Evolutionary conservation across 1,139 yeast species (phyloP), one percentile per base, ranked within the genome.

Genomic region (Yarrowia galli): DNA sequence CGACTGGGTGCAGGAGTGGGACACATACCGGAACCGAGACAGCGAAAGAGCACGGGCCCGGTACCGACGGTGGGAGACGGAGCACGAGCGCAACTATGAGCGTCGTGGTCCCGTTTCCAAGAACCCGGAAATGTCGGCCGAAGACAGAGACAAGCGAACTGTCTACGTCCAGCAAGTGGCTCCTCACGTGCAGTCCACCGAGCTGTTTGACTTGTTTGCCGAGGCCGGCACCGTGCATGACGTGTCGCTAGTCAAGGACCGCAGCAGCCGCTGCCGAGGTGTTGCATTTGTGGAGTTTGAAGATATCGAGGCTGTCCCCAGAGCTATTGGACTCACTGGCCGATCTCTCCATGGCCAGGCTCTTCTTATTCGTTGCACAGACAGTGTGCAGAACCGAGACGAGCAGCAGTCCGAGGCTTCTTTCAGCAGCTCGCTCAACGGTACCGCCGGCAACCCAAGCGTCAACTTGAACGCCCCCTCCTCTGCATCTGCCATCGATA

Each of bases 91-190:
- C 61, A 54, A 40, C 61, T 54, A 63, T 22, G 67, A 65, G 36
- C 61, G 48, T 9, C 49, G 67, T 0, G 51, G 60, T 1, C 46
- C 61, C 8, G n/a, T 18, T 7, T 40, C 61, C 23, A 46, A 43
- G 35, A 38, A 51, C 38, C 60, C 56, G 2, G 48, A 46, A 12
- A 22, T 49, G 49, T 40, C 46, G 2, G 35, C 61, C 20, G 61
- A 51, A 18, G 67, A 65, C 42, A 23, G 79, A 18, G 81, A 78
- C 68, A 71, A 74, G 53, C 72, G 81, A 20, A 79, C 81, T 1
- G 78, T 79, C 23, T 79, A 79, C 71, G 81, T 79, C 1, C 79
- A 76, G 68, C 81, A 79, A 66, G 71, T 79, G 35, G 79, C 81
- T 1, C 78, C 78, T 7, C 71, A 79, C 22, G 68, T 79, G 36